A percentile compares a stretch with the other conserved stretches of the same genome.
Evolutionary conservation across 495 filamentous ascomycete genomes (phyloP).

Genomic region (Bombardia bombarda): DNA sequence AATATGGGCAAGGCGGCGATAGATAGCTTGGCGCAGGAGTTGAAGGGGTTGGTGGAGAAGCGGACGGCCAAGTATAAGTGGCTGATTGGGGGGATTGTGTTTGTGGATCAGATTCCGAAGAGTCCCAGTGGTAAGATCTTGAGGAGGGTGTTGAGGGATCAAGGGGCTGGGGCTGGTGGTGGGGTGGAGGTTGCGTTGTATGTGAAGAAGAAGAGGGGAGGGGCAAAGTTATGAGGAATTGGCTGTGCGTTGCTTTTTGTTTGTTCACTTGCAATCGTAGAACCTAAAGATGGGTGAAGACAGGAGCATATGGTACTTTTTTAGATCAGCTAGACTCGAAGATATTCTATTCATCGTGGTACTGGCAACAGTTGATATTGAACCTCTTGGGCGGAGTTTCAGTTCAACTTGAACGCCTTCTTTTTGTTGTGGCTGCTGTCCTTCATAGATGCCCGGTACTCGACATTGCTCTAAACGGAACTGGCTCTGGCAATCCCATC

Average conservation of each 20-base stretch:
- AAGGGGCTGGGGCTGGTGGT: slow-evolving; percentile 7
- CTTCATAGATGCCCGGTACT: too few relatives aligned
- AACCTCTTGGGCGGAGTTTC: too few relatives aligned
- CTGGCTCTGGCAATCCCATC: too few relatives aligned
- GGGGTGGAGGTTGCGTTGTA: slow-evolving; percentile 21
- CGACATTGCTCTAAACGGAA: too few relatives aligned
- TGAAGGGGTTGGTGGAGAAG: slow-evolving; percentile 45
- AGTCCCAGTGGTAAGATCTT: slow-evolving; percentile 62
- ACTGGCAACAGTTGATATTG: too few relatives aligned
- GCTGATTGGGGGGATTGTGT: slow-evolving; percentile 56
- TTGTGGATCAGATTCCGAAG: slow-evolving; percentile 57
- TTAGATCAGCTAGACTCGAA: too few relatives aligned
- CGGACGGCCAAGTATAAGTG: slow-evolving; percentile 59
- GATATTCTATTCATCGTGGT: too few relatives aligned
- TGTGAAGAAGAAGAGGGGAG: slow-evolving; percentile 20
- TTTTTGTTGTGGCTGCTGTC: too few relatives aligned
- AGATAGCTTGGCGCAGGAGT: slow-evolving; percentile 31
- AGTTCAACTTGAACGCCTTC: too few relatives aligned
- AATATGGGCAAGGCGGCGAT: slow-evolving; percentile 50
- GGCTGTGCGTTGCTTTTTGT: neutral
- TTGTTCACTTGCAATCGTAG: neutral
- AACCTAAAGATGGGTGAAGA: too few relatives aligned
- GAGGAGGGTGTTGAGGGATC: slow-evolving; percentile 41
- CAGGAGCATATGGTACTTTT: too few relatives aligned
- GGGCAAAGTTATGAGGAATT: slow-evolving; percentile 18